These are phyloP conservation scores for Byssoonygena ceratinophila DNA, from an alignment of 2,329 filamentous ascomycete species.

Conservation along the genomic window DNA sequence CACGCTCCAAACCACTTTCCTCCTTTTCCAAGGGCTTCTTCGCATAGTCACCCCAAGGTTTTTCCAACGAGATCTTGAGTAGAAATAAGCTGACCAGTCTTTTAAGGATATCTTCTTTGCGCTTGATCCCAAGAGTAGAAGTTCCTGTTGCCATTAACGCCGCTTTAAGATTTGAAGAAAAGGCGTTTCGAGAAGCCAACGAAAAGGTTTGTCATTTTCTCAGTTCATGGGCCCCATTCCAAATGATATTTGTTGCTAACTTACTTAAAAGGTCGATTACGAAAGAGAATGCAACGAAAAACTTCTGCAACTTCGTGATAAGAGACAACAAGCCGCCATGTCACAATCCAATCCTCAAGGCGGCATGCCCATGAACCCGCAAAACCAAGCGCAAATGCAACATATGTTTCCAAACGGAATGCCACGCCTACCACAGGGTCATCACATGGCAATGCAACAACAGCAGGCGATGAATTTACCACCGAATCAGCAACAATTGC, in stretches of 20 bases:
- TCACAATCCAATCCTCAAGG: constrained; percentile 28
- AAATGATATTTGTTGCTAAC: not conserved
- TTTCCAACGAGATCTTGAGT: too few relatives aligned
- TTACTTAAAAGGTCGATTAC: constrained; percentile 31
- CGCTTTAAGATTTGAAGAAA: constrained; percentile 37
- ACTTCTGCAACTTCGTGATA: constrained; percentile 36
- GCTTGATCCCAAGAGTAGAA: constrained; percentile 36
- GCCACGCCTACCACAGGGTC: constrained; percentile 3
- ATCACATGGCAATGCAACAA: constrained; percentile 21
- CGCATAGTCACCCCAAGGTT: too few relatives aligned
- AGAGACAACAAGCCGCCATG: constrained; percentile 35
- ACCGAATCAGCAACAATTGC: constrained; percentile 17
- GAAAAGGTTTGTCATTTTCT: constrained; percentile 24
- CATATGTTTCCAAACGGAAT: constrained; percentile 25
- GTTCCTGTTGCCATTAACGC: constrained; percentile 31
- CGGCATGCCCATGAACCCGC: constrained; percentile 26
- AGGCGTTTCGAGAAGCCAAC: constrained; percentile 34
- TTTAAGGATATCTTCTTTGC: constrained; percentile 37
- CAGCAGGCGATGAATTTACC: constrained; percentile 17
- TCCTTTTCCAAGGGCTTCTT: too few relatives aligned
- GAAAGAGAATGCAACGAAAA: constrained; percentile 37
- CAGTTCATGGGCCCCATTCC: not conserved
- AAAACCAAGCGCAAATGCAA: constrained; percentile 29
- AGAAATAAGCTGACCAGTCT: too few relatives aligned
- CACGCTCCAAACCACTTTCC: not conserved